phyloP scores from a whole-genome alignment of 202 grass and related monocot genomes.

The Bolboschoenoplectus hybrid region DNA sequence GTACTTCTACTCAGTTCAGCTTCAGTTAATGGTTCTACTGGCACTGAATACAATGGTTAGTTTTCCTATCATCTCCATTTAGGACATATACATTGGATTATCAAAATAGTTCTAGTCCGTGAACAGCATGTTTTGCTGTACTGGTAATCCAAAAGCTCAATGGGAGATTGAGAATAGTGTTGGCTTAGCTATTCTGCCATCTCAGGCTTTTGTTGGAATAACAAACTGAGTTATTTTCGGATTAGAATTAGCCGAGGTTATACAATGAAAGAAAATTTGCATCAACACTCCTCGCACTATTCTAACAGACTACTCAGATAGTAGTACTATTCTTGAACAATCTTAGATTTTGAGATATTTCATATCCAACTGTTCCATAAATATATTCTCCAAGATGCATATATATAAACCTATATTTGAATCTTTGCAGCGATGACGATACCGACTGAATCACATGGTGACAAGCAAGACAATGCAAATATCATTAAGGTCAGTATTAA shows the following conservation, averaged over 20 bases:
- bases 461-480: constrained; percentile 21
- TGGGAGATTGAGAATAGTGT: background rate
- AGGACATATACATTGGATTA: background rate
- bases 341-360: background rate
- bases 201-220: background rate
- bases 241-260: background rate
- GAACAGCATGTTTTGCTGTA: background rate
- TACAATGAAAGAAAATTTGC: background rate
- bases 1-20: background rate
- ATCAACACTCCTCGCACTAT: background rate
- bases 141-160: background rate
- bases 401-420: constrained; percentile 16
- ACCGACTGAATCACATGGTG: background rate
- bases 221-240: background rate
- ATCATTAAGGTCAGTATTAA: constrained; percentile 13
- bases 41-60: constrained; percentile 17
- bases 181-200: background rate
- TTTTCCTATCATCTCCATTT: background rate
- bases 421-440: background rate
- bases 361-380: background rate
- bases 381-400: background rate
- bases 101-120: background rate
- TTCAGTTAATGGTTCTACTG: background rate
- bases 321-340: background rate
- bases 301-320: background rate